These are phyloP conservation scores for Starmerella bombi DNA, from an alignment of 805 yeast genomes.

Conservation along the genomic window DNA sequence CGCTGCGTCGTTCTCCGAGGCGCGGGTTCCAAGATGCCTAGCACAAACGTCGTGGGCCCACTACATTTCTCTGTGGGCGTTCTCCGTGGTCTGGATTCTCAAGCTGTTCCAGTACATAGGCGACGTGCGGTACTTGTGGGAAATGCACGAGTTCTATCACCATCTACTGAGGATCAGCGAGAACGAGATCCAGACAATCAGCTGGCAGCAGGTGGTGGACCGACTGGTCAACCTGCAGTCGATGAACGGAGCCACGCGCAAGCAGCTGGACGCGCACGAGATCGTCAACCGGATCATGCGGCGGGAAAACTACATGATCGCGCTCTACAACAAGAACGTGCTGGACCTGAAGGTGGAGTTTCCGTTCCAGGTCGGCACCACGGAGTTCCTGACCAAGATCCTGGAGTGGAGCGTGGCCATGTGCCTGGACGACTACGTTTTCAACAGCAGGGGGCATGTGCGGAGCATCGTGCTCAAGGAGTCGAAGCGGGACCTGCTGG, in stretches of 20 bases:
- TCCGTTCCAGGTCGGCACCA: conserved; percentile 31
- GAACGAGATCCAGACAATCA: conserved; percentile 77
- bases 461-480: conserved; percentile 59
- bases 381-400: conserved; percentile 55
- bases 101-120: conserved; percentile 35
- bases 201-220: conserved; percentile 80
- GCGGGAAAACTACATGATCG: conserved; percentile 85
- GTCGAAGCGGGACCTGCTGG: conserved; percentile 48
- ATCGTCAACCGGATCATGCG: conserved; percentile 94
- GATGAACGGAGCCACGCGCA: conserved; percentile 23
- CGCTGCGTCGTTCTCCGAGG: conserved; percentile 28
- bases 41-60: conserved; percentile 35
- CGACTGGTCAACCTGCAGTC: conserved; percentile 62
- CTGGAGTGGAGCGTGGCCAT: conserved; percentile 88
- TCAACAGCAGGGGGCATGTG: conserved; percentile 72
- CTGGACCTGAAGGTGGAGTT: conserved; percentile 51
- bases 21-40: conserved; percentile 38
- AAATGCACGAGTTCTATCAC: conserved; percentile 63
- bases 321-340: conserved; percentile 66
- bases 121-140: conserved; percentile 55
- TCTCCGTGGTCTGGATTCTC: conserved; percentile 34
- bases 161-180: conserved; percentile 59
- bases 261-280: conserved; percentile 77
- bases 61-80: conserved; percentile 50
- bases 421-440: conserved; percentile 75